These are phyloP conservation scores for Plasmodium fragile DNA, from an alignment of 169 alveolate genomes.

Conservation along the genomic window DNA sequence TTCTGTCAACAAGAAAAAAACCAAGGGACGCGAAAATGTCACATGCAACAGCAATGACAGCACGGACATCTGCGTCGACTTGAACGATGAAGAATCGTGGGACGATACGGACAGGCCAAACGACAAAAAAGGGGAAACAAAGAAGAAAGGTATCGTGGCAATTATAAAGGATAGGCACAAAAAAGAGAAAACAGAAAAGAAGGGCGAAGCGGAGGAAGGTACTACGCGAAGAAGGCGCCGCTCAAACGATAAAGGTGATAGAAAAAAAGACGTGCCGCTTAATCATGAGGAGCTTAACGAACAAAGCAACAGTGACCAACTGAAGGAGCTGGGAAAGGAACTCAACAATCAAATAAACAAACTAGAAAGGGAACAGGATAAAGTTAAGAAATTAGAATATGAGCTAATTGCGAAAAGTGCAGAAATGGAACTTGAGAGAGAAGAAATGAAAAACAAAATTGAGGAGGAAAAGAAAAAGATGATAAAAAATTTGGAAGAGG, in stretches of 20 bases:
- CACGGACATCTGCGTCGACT: conserved; percentile 33
- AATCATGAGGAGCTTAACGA: not conserved
- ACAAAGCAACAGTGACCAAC: not conserved
- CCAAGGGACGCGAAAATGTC: not conserved
- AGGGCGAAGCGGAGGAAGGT: not conserved
- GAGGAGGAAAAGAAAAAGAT: conserved; percentile 71
- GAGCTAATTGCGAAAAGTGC: conserved; percentile 77
- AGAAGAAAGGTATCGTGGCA: not conserved
- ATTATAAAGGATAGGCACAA: not conserved
- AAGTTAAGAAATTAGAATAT: conserved; percentile 72
- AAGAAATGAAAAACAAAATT: conserved; percentile 75
- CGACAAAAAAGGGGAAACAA: not conserved
- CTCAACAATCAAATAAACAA: conserved; percentile 42
- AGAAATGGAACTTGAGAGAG: conserved; percentile 75
- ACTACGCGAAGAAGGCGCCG: not conserved
- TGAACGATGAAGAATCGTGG: conserved; percentile 75
- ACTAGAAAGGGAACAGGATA: conserved; percentile 65
- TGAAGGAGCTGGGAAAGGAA: conserved; percentile 49
- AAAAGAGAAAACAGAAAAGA: not conserved
- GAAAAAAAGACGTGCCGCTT: not conserved
- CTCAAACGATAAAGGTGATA: not conserved
- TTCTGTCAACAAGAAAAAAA: conserved; percentile 4
- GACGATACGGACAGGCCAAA: conserved; percentile 19
- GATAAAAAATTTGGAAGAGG: conserved; percentile 72
- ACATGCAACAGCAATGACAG: conserved; percentile 36